These are phyloP conservation scores for Lachnellula subtilissima DNA, from an alignment of 2,329 filamentous ascomycete species.

Conservation along the genomic window DNA sequence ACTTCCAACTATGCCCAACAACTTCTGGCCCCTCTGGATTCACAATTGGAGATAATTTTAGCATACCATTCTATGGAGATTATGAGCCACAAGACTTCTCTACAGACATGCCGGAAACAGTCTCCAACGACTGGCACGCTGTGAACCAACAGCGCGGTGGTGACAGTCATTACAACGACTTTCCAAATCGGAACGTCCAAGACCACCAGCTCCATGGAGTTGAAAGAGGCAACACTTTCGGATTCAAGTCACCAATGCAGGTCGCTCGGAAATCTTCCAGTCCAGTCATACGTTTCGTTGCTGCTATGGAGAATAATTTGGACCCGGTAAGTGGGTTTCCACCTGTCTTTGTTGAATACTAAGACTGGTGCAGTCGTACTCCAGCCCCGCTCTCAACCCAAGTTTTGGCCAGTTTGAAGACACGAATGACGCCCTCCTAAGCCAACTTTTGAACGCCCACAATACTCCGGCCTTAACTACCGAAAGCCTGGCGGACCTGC, in stretches of 20 bases:
- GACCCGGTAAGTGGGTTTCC: neutral
- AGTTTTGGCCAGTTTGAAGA: neutral
- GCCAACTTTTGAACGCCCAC: neutral
- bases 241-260: too few species aligned
- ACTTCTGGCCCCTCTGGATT: neutral
- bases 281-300: neutral
- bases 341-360: neutral
- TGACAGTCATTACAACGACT: neutral
- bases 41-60: neutral
- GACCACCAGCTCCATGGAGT: neutral
- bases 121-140: neutral
- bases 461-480: neutral
- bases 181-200: neutral
- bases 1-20: neutral
- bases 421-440: neutral
- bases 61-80: neutral
- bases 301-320: neutral
- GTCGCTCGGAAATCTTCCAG: too few species aligned
- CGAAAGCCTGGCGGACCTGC: neutral
- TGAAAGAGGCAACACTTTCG: neutral
- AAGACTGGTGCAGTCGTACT: neutral
- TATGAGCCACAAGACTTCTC: neutral
- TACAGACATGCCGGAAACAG: neutral
- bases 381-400: neutral
- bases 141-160: neutral